Base-by-base conservation (phyloP, 768 basidiomycete species). In the Hebeloma cylindrosporum region DNA sequence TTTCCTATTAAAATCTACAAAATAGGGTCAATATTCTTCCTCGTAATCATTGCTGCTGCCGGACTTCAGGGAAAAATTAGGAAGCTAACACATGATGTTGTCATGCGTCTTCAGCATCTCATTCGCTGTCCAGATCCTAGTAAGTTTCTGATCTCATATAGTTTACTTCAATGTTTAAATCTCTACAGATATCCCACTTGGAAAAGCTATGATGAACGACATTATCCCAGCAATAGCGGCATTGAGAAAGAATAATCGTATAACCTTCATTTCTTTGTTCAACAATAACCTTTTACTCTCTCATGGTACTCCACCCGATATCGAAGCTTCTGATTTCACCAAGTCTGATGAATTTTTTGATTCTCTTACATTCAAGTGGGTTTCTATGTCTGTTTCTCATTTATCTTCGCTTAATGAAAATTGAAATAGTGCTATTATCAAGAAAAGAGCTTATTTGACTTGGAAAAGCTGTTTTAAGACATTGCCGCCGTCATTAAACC, bases 341-440 rank as follows among this genome's bases (percentile, higher is more conserved):
- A 25, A 28, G 5, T 45, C 43, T 7, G 43, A 45, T 14, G 26
- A 21, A 6, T 45, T 45, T 13, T 45, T 45, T 20, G 27, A 45
- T 33, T 18, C 9, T 16, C 33, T 43, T n/a, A 43, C 42, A 3
- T 43, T 11, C 16, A 43, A 43, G 42, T 43, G 35, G 2, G 31
- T 16, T n/a, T n/a, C n/a, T n/a, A n/a, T n/a, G n/a, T n/a, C n/a
- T n/a, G n/a, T n/a, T n/a, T n/a, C n/a, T n/a, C n/a, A n/a, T n/a
- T n/a, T n/a, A n/a, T n/a, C n/a, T n/a, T n/a, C n/a, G n/a, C n/a
- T n/a, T n/a, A n/a, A n/a, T n/a, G n/a, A n/a, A n/a, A n/a, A n/a
- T n/a, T n/a, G n/a, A n/a, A n/a, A n/a, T n/a, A n/a, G n/a, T n/a
- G n/a, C n/a, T n/a, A n/a, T n/a, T n/a, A n/a, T n/a, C n/a, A n/a